Percentiles rank a stretch among this genome's conserved stretches.
Conservation (phyloP, 2,329 filamentous ascomycete species). For the Trichoderma sp. region DNA sequence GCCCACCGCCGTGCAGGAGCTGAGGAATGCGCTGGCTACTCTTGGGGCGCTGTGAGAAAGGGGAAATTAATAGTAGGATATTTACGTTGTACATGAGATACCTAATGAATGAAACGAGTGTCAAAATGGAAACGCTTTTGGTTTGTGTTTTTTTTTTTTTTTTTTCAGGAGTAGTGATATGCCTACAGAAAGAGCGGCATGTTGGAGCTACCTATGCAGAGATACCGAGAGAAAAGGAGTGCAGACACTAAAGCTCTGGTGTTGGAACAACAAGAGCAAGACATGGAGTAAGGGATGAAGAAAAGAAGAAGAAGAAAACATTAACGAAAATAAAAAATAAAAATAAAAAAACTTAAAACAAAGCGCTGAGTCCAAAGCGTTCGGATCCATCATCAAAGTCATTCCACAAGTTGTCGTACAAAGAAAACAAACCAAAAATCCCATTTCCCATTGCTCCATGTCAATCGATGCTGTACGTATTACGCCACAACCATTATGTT, state of each 20-base stretch:
- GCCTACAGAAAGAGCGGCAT: conserved; percentile 8
- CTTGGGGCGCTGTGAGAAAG: conserved; percentile 55
- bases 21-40: conserved; percentile 68
- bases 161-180: neutral
- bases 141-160: neutral
- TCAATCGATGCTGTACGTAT: neutral
- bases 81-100: neutral
- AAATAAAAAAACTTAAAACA: neutral
- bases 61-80: neutral
- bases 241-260: neutral
- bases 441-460: conserved; percentile 7
- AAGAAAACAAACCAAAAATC: neutral
- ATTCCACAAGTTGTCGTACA: neutral
- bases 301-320: neutral
- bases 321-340: neutral
- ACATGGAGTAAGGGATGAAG: neutral
- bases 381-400: conserved; percentile 16
- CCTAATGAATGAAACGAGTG: neutral
- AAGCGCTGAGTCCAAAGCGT: conserved; percentile 1
- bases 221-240: conserved; percentile 1
- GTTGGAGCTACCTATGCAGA: conserved; percentile 3
- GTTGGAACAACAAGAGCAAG: neutral
- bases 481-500: conserved; percentile 24
- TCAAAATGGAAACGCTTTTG: neutral
- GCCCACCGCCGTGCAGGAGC: conserved; percentile 79